Evolutionary conservation across 2,329 filamentous ascomycete species (phyloP).

Genomic region (Penicillium sp.): DNA sequence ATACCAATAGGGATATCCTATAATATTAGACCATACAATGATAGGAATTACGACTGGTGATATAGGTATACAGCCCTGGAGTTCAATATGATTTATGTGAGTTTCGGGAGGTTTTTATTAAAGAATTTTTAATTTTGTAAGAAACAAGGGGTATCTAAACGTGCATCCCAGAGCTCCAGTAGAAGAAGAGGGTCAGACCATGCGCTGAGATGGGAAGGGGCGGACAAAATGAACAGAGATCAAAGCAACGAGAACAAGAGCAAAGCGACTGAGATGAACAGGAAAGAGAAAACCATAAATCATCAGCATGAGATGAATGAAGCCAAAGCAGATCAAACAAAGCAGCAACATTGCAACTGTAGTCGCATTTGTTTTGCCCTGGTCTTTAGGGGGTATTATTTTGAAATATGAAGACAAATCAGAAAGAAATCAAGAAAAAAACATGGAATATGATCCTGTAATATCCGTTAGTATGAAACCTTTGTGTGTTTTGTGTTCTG

Average conservation of each 20-base stretch:
- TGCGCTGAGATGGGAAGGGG: background rate
- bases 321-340: constrained; percentile 1
- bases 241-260: background rate
- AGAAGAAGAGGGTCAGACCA: constrained; percentile 7
- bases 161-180: constrained; percentile 24
- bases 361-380: background rate
- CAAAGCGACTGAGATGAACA: background rate
- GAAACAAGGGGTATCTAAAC: constrained; percentile 34
- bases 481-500: too few species aligned
- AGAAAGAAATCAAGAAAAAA: background rate
- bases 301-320: background rate
- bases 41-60: background rate
- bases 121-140: constrained; percentile 16
- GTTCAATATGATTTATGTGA: background rate
- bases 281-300: background rate
- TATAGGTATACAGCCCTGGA: background rate
- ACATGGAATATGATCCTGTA: background rate
- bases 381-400: background rate
- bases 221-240: background rate
- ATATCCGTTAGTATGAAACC: background rate
- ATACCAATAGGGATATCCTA: too few species aligned
- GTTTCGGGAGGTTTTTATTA: background rate
- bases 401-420: constrained; percentile 7
- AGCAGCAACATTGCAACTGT: constrained; percentile 2
- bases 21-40: too few species aligned